Conservation (phyloP, 192 early-diverging fungal species). For the Backusella sp. region DNA sequence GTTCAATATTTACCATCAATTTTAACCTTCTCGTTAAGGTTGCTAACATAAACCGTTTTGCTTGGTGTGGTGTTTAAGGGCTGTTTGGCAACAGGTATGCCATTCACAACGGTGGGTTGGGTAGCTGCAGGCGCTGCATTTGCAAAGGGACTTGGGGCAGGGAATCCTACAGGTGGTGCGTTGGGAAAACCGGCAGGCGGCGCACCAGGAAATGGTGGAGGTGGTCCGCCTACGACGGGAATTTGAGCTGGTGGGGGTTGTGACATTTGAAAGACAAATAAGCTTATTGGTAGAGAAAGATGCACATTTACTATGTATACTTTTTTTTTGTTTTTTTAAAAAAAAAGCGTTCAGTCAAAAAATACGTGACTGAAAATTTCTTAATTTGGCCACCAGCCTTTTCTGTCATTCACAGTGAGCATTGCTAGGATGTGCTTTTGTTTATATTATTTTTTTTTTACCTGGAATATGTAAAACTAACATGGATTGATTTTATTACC, state of each 20-base stretch:
- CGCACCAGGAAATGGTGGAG: not conserved
- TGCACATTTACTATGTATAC: not conserved
- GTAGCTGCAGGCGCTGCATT: not conserved
- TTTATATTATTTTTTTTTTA: no score
- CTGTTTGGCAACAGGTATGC: slow-evolving; percentile 50
- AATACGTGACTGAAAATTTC: not conserved
- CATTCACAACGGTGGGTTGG: slow-evolving; percentile 2
- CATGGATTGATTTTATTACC: no score
- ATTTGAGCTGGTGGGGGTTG: not conserved
- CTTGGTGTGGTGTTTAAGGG: slow-evolving; percentile 60
- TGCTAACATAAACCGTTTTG: slow-evolving; percentile 79
- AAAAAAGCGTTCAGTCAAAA: not conserved
- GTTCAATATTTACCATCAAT: slow-evolving; percentile 41
- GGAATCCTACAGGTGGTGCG: slow-evolving; percentile 7
- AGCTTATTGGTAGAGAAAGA: not conserved
- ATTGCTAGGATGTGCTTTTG: no score
- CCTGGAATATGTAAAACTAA: no score
- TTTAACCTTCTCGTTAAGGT: slow-evolving; percentile 77
- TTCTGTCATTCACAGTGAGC: no score
- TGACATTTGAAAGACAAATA: not conserved
- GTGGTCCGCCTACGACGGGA: slow-evolving; percentile 2
- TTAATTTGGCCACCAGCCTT: no score
- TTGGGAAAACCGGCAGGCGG: slow-evolving; percentile 12
- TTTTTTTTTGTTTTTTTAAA: not conserved
- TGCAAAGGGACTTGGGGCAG: slow-evolving; percentile 4